Percentiles rank a stretch among this genome's conserved stretches.
Evolutionary conservation across 2,329 filamentous ascomycete species (phyloP).

Genomic region (Fonsecaea nubica): DNA sequence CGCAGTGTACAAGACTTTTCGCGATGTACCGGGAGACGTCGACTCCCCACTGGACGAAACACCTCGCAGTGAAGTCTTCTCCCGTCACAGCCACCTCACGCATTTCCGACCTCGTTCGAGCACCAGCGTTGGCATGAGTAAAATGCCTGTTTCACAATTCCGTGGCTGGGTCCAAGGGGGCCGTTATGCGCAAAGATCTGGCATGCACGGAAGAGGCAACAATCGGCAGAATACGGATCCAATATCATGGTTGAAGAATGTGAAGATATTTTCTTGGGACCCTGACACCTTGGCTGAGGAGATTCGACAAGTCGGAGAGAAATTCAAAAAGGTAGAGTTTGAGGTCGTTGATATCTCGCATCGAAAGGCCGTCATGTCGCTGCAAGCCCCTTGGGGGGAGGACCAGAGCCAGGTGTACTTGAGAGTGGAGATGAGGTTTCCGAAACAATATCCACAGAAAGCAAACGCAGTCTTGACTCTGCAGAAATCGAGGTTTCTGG

Average conservation of each 20-base stretch:
- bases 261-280: constrained; percentile 64
- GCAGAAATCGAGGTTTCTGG: constrained; percentile 64
- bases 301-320: constrained; percentile 66
- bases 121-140: constrained; percentile 54
- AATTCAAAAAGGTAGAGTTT: constrained; percentile 66
- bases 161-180: constrained; percentile 53
- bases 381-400: constrained; percentile 66
- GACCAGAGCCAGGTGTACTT: constrained; percentile 61
- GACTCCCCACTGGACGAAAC: constrained; percentile 44
- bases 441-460: constrained; percentile 60
- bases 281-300: constrained; percentile 65
- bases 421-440: constrained; percentile 65
- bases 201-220: constrained; percentile 56
- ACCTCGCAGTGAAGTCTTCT: constrained; percentile 39
- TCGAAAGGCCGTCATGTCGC: constrained; percentile 61
- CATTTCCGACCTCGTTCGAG: constrained; percentile 44
- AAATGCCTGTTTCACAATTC: constrained; percentile 57
- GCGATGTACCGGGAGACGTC: constrained; percentile 68
- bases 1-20: constrained; percentile 83
- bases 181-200: constrained; percentile 56
- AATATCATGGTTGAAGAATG: constrained; percentile 70
- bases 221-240: constrained; percentile 61
- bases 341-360: constrained; percentile 64
- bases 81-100: constrained; percentile 26
- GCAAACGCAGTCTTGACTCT: constrained; percentile 60